Evolutionary conservation across 1,284 basidiomycete genomes (phyloP), one percentile per base, ranked within the genome.

Genomic region (Trametes hirsuta): DNA sequence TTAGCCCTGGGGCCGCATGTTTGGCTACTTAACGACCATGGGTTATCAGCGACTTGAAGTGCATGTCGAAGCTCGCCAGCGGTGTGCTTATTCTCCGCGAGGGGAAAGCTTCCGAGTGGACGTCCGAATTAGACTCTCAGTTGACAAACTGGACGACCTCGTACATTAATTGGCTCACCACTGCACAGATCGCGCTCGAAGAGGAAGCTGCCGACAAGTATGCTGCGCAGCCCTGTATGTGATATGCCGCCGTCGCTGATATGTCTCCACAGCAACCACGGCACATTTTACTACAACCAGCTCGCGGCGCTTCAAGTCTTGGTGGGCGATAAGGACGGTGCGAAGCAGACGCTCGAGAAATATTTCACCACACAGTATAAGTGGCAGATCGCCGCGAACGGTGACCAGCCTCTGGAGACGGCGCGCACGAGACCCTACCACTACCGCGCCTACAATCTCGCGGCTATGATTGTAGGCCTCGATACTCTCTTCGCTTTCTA

Each of bases 391-490:
- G 63, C 55, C n/a, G 74, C 69, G 4, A 72, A 70, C 36, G 79
- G 79, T 12, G 77, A 79, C 51, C 78, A 85, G 73, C 84, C 84
- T 2, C 78, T 83, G 42, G 85, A 89, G 72, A 81, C 83, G 5
- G 76, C 72, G 5, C 80, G 86, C 25, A 85, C 85, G 1, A 75
- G 83, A 14, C 84, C 86, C 3, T 87, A 83, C 68, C 86, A 88
- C 69, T 88, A 88, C 69, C 79, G 82, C n/a, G 78, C 80, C 5
- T 88, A 85, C 72, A 88, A 88, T 66, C 74, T 88, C 18, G 84
- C 84, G 3, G 86, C 82, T 21, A 85, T 88, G 82, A 84, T 87
- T 53, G 85, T 87, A 65, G 71, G 84, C 72, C 18, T 46, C 35
- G n/a, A 1, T 3, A 35, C 12, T 9, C 39, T 24, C 6, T 11